Evolutionary conservation across 2,329 filamentous ascomycete species (phyloP), one percentile per base, ranked within the genome.

Genomic region (Penicillium sp.): DNA sequence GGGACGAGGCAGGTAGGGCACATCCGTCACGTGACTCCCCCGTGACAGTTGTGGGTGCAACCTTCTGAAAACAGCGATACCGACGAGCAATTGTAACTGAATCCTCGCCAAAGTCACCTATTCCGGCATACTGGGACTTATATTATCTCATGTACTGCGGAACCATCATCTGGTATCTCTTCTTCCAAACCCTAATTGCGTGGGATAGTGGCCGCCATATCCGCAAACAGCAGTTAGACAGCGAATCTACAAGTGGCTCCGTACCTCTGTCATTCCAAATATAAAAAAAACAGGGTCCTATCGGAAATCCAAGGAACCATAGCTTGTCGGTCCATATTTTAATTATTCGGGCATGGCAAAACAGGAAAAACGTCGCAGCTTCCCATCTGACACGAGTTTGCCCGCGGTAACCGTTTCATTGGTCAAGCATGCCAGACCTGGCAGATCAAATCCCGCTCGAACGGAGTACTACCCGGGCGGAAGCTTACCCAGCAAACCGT

Each of bases 391-490:
- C 41, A 44, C 29, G n/a, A 21, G 37, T 15, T 48, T 41, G 27
- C 52, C 45, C 32, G 41, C 44, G 24, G 59, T 62, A 59, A 61
- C 55, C 44, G 59, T 62, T 13, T 43, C 56, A 63, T 56, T 55
- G 46, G 47, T 49, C 23, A 24, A 15, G 20, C 20, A 15, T 42
- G 15, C 17, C 24, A 32, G 32, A 26, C 9, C 21, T 30, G 36
- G 41, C 23, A 12, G 39, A 33, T 23, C 12, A 30, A 36, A 32
- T 21, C 40, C 24, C 41, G 26, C 9, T 47, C 20, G 33, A 50
- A 26, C 49, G 43, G 39, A 49, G 46, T 55, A 42, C 33, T 53
- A 62, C 37, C 33, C 30, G 43, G 27, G n/a, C 21, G 15, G 49
- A 40, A 26, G 18, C 8, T 5, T 24, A 33, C 42, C 15, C 30